Evolutionary conservation across 2,329 filamentous ascomycete genomes (phyloP).

Genomic region (Huntiella abstrusa): DNA sequence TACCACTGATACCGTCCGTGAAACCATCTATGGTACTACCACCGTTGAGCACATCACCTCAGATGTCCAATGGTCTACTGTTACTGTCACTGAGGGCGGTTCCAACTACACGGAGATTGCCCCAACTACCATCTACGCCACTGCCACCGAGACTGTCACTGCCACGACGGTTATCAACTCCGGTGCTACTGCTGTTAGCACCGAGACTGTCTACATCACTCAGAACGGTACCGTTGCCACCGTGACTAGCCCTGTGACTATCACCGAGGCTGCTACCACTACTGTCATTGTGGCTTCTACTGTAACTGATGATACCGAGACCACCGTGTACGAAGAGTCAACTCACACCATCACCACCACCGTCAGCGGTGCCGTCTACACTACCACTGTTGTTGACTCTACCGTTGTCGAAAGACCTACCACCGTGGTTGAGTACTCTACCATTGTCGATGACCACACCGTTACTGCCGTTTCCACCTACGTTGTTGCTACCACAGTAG

Average conservation of each 20-base stretch:
- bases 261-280: background rate
- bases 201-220: background rate
- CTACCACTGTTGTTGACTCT: constrained; percentile 3
- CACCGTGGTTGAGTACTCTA: constrained; percentile 1
- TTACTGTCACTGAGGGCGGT: background rate
- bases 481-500: background rate
- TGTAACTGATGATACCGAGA: background rate
- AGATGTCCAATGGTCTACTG: background rate
- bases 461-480: background rate
- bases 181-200: background rate
- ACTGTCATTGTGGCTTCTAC: background rate
- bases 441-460: background rate
- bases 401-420: background rate
- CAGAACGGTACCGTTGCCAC: constrained; percentile 2
- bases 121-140: constrained; percentile 2
- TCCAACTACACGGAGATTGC: background rate
- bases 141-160: constrained; percentile 3
- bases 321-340: background rate
- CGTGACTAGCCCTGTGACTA: background rate
- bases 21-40: constrained; percentile 6
- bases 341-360: constrained; percentile 4
- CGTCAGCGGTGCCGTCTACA: background rate
- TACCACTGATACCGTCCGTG: constrained; percentile 6
- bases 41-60: background rate
- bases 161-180: constrained; percentile 1